Evolutionary conservation across 2,329 filamentous ascomycete genomes (phyloP).

Genomic region (Leptoxyphium fumago): DNA sequence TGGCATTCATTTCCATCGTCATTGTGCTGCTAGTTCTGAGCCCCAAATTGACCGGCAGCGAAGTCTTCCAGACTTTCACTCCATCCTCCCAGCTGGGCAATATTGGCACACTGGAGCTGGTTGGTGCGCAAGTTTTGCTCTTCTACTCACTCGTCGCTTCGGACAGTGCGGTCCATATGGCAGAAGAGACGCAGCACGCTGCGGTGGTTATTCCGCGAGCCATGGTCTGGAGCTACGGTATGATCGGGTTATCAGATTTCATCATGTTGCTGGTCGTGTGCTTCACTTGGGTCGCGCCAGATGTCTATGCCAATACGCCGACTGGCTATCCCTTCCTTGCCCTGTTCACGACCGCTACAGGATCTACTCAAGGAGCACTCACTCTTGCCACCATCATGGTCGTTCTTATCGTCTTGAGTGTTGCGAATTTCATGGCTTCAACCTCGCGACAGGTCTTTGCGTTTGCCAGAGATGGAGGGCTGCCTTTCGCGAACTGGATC

Average conservation of each 20-base stretch:
- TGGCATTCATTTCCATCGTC: slow-evolving; percentile 17
- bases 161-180: slow-evolving; percentile 18
- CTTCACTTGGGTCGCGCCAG: slow-evolving; percentile 1
- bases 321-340: slow-evolving; percentile 19
- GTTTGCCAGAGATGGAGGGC: slow-evolving; percentile 24
- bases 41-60: slow-evolving; percentile 14
- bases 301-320: background rate
- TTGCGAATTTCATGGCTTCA: slow-evolving; percentile 24
- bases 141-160: slow-evolving; percentile 16
- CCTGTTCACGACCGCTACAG: slow-evolving; percentile 21
- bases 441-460: slow-evolving; percentile 25
- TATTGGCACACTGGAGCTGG: slow-evolving; percentile 17
- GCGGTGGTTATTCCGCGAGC: slow-evolving; percentile 14
- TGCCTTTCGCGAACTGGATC: slow-evolving; percentile 15
- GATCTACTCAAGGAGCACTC: slow-evolving; percentile 5
- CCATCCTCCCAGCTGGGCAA: slow-evolving; percentile 12
- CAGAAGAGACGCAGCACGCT: slow-evolving; percentile 18
- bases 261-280: slow-evolving; percentile 6
- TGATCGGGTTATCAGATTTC: slow-evolving; percentile 6
- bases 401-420: slow-evolving; percentile 24
- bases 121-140: slow-evolving; percentile 13
- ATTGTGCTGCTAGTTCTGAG: slow-evolving; percentile 16
- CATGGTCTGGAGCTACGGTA: slow-evolving; percentile 15
- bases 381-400: slow-evolving; percentile 15
- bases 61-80: slow-evolving; percentile 20